phyloP scores from a whole-genome alignment of 148 eudicot species.

The Arbutus unedo region DNA sequence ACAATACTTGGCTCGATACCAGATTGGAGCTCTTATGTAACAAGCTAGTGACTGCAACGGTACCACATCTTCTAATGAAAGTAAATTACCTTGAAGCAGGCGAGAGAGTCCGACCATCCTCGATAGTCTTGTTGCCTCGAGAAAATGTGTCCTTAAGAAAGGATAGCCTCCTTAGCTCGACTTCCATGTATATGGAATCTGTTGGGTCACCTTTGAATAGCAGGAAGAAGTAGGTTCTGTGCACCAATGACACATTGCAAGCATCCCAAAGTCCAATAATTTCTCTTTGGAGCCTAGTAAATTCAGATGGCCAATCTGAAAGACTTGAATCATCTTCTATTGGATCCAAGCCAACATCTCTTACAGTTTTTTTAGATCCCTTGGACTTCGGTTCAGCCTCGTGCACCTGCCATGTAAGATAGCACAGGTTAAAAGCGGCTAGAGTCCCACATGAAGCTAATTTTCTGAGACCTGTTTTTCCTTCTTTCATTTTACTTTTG shows the following conservation, averaged over 20 bases:
- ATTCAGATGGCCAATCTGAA: constrained; percentile 57
- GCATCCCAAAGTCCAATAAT: constrained; percentile 73
- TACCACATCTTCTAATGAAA: not conserved
- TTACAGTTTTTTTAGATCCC: constrained; percentile 37
- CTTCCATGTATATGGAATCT: constrained; percentile 89
- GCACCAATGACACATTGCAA: constrained; percentile 78
- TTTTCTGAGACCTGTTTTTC: not conserved
- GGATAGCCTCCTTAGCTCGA: constrained; percentile 71
- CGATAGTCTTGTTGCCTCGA: constrained; percentile 46
- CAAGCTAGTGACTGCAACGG: not conserved
- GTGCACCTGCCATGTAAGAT: constrained; percentile 27
- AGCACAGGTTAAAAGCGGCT: not conserved
- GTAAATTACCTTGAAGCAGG: constrained; percentile 63
- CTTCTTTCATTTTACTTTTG: not conserved
- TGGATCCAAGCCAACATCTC: constrained; percentile 77
- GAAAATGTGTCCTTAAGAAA: constrained; percentile 65
- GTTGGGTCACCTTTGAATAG: constrained; percentile 70
- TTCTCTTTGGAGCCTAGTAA: constrained; percentile 62
- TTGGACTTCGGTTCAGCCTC: constrained; percentile 20
- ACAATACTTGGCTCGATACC: not conserved
- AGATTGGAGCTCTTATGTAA: no score
- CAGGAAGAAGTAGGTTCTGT: constrained; percentile 84
- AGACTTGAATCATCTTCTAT: constrained; percentile 48
- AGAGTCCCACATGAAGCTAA: not conserved
- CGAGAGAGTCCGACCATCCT: constrained; percentile 55